Percentiles rank a stretch among this genome's conserved stretches.
These are phyloP conservation scores for Xylaria hypoxylon DNA, from an alignment of 2,329 filamentous ascomycete species.

Conservation along the genomic window DNA sequence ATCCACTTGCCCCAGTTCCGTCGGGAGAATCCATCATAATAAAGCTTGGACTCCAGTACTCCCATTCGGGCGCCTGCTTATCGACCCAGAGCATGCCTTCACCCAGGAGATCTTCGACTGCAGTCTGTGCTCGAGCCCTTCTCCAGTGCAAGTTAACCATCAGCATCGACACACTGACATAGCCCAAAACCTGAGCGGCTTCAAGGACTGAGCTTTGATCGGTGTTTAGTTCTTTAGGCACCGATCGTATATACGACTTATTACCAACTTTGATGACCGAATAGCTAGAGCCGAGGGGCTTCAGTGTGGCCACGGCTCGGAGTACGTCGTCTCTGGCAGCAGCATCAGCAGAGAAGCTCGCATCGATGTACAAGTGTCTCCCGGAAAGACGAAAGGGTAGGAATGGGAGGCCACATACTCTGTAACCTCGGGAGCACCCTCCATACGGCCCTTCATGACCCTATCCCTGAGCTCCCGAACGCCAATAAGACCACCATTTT, in stretches of 20 bases:
- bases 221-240: slow-evolving; percentile 94
- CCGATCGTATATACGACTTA: slow-evolving; percentile 87
- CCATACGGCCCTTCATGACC: slow-evolving; percentile 77
- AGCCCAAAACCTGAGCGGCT: slow-evolving; percentile 88
- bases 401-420: slow-evolving; percentile 66
- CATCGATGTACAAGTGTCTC: background rate
- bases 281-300: slow-evolving; percentile 89
- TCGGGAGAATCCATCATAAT: slow-evolving; percentile 58
- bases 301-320: slow-evolving; percentile 86
- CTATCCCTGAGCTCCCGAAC: slow-evolving; percentile 82
- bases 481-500: slow-evolving; percentile 93
- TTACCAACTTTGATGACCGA: slow-evolving; percentile 85
- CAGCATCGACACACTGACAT: slow-evolving; percentile 90
- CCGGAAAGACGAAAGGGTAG: background rate
- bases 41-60: slow-evolving; percentile 91
- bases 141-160: slow-evolving; percentile 89
- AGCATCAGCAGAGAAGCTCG: slow-evolving; percentile 15
- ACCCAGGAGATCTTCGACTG: slow-evolving; percentile 87
- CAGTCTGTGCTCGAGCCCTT: slow-evolving; percentile 83
- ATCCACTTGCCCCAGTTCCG: slow-evolving; percentile 37
- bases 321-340: slow-evolving; percentile 83
- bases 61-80: slow-evolving; percentile 83
- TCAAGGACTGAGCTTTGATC: slow-evolving; percentile 95
- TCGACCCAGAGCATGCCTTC: slow-evolving; percentile 97
- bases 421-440: slow-evolving; percentile 82